Evolutionary conservation across 306 rosid genomes (phyloP).

Genomic region (Castanopsis chinensis): DNA sequence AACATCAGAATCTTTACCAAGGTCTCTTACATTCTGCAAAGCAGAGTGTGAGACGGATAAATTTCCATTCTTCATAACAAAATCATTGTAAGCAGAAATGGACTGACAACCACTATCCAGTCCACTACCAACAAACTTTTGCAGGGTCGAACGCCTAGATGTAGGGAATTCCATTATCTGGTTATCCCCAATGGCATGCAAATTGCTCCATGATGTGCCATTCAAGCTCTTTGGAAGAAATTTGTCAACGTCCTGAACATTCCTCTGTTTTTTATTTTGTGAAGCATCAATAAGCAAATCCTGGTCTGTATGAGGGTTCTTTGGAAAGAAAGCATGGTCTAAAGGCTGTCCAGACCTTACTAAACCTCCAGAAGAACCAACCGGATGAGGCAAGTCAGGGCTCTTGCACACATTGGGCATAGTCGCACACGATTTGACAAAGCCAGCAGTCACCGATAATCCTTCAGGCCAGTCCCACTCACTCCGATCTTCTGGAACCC

Average conservation of each 20-base stretch:
- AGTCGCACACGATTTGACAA: conserved; percentile 42
- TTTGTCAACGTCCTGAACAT: conserved; percentile 30
- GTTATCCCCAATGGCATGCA: conserved; percentile 20
- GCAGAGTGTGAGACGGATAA: conserved; percentile 29
- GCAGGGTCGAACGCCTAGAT: conserved; percentile 20
- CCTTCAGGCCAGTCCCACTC: conserved; percentile 85
- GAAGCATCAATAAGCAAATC: conserved; percentile 35
- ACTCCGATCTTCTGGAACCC: conserved; percentile 61
- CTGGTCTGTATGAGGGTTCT: conserved; percentile 29
- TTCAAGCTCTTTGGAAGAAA: conserved; percentile 31
- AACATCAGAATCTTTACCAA: conserved; percentile 35
- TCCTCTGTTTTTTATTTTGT: conserved; percentile 36
- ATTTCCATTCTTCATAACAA: conserved; percentile 33
- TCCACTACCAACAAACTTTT: conserved; percentile 37
- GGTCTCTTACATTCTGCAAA: conserved; percentile 36
- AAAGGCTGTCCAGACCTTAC: conserved; percentile 43
- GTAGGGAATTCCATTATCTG: conserved; percentile 25
- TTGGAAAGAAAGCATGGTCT: conserved; percentile 33
- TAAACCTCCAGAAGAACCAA: conserved; percentile 35
- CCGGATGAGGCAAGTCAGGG: conserved; percentile 33
- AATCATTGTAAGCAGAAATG: conserved; percentile 31
- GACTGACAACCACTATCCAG: conserved; percentile 30
- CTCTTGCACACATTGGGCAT: conserved; percentile 34
- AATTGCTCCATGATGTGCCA: conserved; percentile 35
- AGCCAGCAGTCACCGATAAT: conserved; percentile 49